These are phyloP conservation scores for Bipolaris gigantea DNA, from an alignment of 2,329 filamentous ascomycete genomes.

Conservation along the genomic window DNA sequence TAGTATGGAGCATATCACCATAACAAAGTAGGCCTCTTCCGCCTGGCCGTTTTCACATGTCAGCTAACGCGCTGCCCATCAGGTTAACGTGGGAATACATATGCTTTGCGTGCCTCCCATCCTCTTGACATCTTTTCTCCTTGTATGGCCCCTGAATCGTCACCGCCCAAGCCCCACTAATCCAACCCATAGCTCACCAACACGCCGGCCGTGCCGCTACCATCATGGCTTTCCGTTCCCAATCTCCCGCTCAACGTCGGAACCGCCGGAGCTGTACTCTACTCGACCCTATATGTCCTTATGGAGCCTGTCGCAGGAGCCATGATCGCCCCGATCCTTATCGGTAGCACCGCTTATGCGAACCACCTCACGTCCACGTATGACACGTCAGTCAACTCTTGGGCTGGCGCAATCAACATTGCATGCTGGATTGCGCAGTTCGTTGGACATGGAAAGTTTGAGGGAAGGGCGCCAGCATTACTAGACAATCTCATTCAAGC, in stretches of 20 bases:
- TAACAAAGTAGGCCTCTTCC: constrained; percentile 58
- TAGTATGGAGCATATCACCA: constrained; percentile 86
- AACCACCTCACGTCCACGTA: constrained; percentile 73
- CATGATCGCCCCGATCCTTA: constrained; percentile 72
- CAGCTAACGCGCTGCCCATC: constrained; percentile 27
- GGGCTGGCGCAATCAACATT: constrained; percentile 69
- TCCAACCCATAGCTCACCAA: constrained; percentile 56
- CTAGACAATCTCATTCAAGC: constrained; percentile 92
- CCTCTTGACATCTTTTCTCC: constrained; percentile 68
- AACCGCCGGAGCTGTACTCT: constrained; percentile 62
- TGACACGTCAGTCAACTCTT: constrained; percentile 62
- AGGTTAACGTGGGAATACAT: constrained; percentile 78
- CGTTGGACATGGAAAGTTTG: constrained; percentile 85
- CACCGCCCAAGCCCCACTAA: constrained; percentile 11
- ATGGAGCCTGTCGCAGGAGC: constrained; percentile 92
- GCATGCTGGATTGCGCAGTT: constrained; percentile 88
- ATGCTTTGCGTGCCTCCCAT: constrained; percentile 78
- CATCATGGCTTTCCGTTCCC: constrained; percentile 56
- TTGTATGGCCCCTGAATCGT: constrained; percentile 57
- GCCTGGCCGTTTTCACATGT: constrained; percentile 18
- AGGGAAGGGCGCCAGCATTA: constrained; percentile 83
- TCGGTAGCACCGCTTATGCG: constrained; percentile 71
- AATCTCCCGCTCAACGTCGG: constrained; percentile 63
- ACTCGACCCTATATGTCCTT: constrained; percentile 80
- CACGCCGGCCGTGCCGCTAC: constrained; percentile 57